These are phyloP conservation scores for Ophiostoma novo-ulmi DNA, from an alignment of 2,329 filamentous ascomycete species.

Conservation along the genomic window DNA sequence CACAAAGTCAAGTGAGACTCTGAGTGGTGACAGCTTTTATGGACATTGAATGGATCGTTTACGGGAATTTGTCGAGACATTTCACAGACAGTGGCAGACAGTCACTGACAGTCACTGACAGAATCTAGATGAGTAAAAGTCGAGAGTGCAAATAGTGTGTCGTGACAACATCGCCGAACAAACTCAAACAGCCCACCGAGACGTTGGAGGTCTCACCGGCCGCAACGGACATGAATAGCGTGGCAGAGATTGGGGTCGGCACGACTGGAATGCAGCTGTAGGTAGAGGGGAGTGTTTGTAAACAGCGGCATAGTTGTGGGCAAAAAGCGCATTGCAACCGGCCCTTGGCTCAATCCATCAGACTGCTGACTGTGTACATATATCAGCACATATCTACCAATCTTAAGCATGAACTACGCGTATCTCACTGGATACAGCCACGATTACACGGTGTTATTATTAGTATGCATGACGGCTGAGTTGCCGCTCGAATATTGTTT, in stretches of 20 bases:
- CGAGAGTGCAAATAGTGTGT: not conserved
- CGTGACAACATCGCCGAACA: not conserved
- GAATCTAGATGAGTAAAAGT: not conserved
- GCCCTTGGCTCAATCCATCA: not conserved
- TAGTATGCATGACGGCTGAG: not conserved
- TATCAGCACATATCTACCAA: not conserved
- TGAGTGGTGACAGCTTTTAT: not conserved
- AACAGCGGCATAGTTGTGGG: not conserved
- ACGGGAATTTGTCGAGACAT: not conserved
- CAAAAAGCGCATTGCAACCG: not conserved
- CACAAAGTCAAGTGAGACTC: not conserved
- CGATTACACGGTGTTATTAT: not conserved
- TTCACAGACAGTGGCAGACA: not conserved
- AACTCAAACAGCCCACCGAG: not conserved
- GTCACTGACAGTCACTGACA: not conserved
- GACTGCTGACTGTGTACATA: not conserved
- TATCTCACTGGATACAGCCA: not conserved
- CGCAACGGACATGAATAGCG: not conserved
- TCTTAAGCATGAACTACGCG: not conserved
- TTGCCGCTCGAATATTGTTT: not conserved
- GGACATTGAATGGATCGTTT: not conserved
- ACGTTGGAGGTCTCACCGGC: conserved; percentile 6
- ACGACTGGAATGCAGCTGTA: not conserved
- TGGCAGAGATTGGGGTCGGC: not conserved
- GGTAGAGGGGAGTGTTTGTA: not conserved